Evolutionary conservation across 2,329 filamentous ascomycete species (phyloP).

Genomic region (Didymella segeticola): DNA sequence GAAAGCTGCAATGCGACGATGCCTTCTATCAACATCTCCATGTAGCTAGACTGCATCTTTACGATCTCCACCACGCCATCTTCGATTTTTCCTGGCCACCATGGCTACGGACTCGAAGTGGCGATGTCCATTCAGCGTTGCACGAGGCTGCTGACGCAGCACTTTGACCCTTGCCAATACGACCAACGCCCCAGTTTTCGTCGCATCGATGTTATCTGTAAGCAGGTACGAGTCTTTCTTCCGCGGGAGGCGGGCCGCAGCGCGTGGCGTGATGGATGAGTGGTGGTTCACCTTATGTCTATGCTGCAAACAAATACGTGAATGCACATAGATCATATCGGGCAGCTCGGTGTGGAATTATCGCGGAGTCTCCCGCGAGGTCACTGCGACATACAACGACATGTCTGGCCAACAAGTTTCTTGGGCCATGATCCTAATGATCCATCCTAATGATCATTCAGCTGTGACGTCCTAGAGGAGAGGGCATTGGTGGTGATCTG

Average conservation of each 20-base stretch:
- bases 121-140: background rate
- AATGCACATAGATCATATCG: too few species aligned
- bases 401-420: too few species aligned
- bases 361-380: too few species aligned
- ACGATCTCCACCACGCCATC: background rate
- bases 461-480: too few species aligned
- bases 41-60: background rate
- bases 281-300: background rate
- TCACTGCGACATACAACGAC: too few species aligned
- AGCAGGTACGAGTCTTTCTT: background rate
- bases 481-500: too few species aligned
- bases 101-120: background rate
- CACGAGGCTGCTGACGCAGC: background rate
- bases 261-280: background rate
- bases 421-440: too few species aligned
- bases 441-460: too few species aligned
- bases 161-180: background rate
- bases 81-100: background rate
- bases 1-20: background rate
- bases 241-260: background rate
- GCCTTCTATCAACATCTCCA: background rate
- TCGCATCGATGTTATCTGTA: background rate
- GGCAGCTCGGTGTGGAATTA: too few species aligned
- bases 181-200: background rate
- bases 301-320: too few species aligned